Percentiles rank a stretch among this genome's conserved stretches.
Conservation (phyloP, 1,139 yeast species). For the Geotrichum australiense region DNA sequence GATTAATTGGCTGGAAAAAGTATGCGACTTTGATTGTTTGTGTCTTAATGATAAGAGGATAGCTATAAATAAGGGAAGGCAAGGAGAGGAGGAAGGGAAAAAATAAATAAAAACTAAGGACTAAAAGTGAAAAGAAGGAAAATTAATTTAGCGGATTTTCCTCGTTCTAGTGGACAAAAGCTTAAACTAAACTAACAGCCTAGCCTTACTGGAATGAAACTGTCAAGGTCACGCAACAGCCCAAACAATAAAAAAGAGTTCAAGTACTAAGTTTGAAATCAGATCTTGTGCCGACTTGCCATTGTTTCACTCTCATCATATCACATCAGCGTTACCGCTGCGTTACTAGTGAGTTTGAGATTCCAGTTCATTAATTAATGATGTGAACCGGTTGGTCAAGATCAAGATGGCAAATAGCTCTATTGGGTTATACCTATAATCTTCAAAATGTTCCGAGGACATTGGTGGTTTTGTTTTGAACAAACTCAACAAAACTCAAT, state of each 20-base stretch:
- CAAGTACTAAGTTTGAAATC: background rate
- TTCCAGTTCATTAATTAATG: too few species aligned
- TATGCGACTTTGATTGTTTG: too few species aligned
- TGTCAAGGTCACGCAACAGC: background rate
- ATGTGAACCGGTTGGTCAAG: too few species aligned
- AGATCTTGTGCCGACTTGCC: too few species aligned
- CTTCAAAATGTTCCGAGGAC: too few species aligned
- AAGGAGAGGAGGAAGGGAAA: background rate
- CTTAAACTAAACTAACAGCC: background rate
- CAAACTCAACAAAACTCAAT: too few species aligned
- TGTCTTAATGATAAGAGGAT: background rate
- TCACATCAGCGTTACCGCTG: too few species aligned
- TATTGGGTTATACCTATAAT: too few species aligned
- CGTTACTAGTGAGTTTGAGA: too few species aligned
- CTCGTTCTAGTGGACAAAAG: background rate
- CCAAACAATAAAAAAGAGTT: background rate
- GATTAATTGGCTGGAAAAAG: background rate
- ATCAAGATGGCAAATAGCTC: too few species aligned
- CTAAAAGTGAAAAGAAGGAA: background rate
- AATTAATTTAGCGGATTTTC: background rate
- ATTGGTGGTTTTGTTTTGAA: too few species aligned
- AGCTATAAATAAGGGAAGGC: background rate
- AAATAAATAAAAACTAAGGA: background rate
- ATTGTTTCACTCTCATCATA: too few species aligned
- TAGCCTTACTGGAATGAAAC: background rate